These are phyloP conservation scores for Phytophthora capsici DNA, from an alignment of 352 stramenopile genomes.

Conservation along the genomic window DNA sequence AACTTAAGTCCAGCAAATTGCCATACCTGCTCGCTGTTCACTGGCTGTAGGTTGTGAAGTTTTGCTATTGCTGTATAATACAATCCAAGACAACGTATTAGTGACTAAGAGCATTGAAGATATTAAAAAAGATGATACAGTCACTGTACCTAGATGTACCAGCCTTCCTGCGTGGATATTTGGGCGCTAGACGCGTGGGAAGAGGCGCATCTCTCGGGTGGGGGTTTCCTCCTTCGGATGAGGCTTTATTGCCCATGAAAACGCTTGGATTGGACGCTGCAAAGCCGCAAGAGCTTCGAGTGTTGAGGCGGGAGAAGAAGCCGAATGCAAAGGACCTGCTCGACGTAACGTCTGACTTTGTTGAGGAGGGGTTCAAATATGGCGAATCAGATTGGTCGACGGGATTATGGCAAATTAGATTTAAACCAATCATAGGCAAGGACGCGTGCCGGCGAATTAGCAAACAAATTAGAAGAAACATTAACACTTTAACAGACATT, in stretches of 20 bases:
- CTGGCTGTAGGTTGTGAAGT: constrained; percentile 13
- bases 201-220: constrained; percentile 3
- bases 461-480: too few relatives aligned
- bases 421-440: constrained; percentile 9
- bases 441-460: background rate
- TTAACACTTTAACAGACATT: too few relatives aligned
- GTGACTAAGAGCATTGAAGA: constrained; percentile 7
- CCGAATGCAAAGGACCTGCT: constrained; percentile 3
- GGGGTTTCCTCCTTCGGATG: constrained; percentile 13
- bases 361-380: constrained; percentile 13
- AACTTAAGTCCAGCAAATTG: constrained; percentile 1
- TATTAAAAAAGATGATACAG: background rate
- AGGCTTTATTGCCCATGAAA: constrained; percentile 47
- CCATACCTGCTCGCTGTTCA: constrained; percentile 26
- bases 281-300: background rate
- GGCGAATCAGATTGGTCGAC: constrained; percentile 7
- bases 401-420: constrained; percentile 22
- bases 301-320: constrained; percentile 24
- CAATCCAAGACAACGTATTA: background rate
- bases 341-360: constrained; percentile 4
- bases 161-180: constrained; percentile 22
- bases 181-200: constrained; percentile 34
- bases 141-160: constrained; percentile 16
- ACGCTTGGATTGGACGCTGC: background rate
- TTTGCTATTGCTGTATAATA: constrained; percentile 22